Base-by-base conservation (phyloP, 257 asterid species). In the Prunella vulgaris region DNA sequence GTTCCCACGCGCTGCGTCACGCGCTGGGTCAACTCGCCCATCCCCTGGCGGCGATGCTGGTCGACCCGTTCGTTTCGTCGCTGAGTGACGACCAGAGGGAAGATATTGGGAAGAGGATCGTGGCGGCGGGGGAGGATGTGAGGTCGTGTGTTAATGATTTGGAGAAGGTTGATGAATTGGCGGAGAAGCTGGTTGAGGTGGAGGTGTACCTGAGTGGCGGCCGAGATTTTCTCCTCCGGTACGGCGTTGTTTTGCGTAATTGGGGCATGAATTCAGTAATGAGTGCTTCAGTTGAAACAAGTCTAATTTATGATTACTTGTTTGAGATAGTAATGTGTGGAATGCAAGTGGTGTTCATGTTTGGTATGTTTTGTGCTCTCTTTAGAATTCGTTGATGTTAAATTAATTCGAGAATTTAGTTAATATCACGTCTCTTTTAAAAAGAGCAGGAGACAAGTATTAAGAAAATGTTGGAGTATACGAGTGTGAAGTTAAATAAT, bases 301-400 rank as follows among this genome's bases (percentile, higher is more conserved):
- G 69, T 18, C 3, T 51, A 33, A 17, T n/a, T 33, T 21, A 14
- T 42, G 64, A 65, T 13, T 9, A 30, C 25, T 0, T 46, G 66
- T 76, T 76, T 27, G 14, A 3, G 52, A 10, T 62, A 0, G 18
- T 58, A 8, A 38, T 73, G 27, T 54, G 68, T 52, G 84, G 76
- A 10, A 32, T 38, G 65, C 79, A 73, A 68, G 56, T 74, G 30
- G 0, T 71, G 46, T 72, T 82, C 37, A 32, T 79, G 63, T n/a
- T 74, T 53, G 73, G 72, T 52, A 53, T 79, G 72, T 70, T 79
- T 44, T 57, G 70, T 28, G 48, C 69, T 1, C 13, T 76, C 0
- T 76, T 53, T 6, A 66, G 73, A 57, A 22, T 22, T 54, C 60
- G 70, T 64, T 40, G 44, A 65, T 5, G 61, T 22, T 3, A 1